These are phyloP conservation scores for Penicillium argentinense DNA, from an alignment of 495 filamentous ascomycete genomes.

Conservation along the genomic window DNA sequence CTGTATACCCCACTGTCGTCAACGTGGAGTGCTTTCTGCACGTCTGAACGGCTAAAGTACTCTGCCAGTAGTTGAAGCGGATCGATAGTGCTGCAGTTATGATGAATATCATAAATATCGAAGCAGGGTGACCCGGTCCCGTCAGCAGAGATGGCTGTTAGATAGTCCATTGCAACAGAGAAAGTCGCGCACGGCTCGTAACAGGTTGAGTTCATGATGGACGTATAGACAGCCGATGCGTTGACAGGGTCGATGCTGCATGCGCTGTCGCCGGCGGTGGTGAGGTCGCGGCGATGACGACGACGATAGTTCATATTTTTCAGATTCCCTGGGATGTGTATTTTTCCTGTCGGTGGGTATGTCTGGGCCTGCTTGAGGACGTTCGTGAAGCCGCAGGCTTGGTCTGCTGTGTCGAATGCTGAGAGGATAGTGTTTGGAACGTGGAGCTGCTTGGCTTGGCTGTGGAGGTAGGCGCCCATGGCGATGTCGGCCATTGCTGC, in stretches of 20 bases:
- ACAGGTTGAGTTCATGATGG: constrained; percentile 40
- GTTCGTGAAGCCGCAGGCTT: constrained; percentile 34
- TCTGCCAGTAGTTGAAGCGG: constrained; percentile 19
- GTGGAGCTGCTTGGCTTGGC: constrained; percentile 20
- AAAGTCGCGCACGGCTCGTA: constrained; percentile 39
- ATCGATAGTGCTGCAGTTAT: constrained; percentile 32
- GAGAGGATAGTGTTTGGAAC: constrained; percentile 28
- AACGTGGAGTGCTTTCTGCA: constrained; percentile 37
- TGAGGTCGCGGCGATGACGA: constrained; percentile 13
- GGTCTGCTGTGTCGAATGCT: constrained; percentile 29
- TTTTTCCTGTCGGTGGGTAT: constrained; percentile 33
- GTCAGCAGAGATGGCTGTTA: constrained; percentile 15
- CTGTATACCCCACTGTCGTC: constrained; percentile 19
- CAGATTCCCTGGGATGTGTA: constrained; percentile 37
- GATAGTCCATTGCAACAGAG: constrained; percentile 35
- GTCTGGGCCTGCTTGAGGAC: constrained; percentile 26
- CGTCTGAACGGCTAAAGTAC: constrained; percentile 38
- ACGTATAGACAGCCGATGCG: constrained; percentile 21
- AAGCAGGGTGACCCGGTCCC: constrained; percentile 22
- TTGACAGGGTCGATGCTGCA: constrained; percentile 27
- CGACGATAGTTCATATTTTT: constrained; percentile 34
- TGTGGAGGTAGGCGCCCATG: constrained; percentile 27
- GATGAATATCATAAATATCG: constrained; percentile 38
- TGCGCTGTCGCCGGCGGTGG: constrained; percentile 12
- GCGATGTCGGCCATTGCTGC: constrained; percentile 33